These are phyloP conservation scores for Nannochloris sp. DNA, from an alignment of 139 green algal species.

Conservation along the genomic window DNA sequence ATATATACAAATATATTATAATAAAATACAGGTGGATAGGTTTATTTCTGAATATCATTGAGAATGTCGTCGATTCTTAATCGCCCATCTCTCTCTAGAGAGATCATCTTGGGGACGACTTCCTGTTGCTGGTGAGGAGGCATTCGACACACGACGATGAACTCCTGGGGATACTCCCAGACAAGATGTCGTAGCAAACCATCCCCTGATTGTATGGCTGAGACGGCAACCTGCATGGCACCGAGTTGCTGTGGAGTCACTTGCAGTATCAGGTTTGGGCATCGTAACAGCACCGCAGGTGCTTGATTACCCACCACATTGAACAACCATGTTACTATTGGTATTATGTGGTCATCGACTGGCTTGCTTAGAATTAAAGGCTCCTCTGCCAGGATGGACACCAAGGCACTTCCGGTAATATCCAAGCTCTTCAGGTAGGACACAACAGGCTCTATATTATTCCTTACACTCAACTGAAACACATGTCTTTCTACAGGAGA, in stretches of 20 bases:
- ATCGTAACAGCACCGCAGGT: not conserved
- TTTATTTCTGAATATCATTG: no score
- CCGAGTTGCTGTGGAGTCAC: not conserved
- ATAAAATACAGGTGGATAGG: no score
- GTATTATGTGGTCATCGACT: conserved; percentile 8
- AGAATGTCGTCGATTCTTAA: no score
- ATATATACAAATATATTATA: no score
- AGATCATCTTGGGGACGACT: no score
- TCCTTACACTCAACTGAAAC: conserved; percentile 12
- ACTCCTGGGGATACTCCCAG: no score
- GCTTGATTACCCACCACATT: not conserved
- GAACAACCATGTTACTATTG: not conserved
- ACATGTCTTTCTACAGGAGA: conserved; percentile 1
- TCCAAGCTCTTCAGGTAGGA: conserved; percentile 6
- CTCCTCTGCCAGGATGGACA: not conserved
- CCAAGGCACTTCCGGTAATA: not conserved
- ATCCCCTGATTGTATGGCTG: not conserved
- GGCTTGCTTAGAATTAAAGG: not conserved
- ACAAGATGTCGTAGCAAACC: not conserved
- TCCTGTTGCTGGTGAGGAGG: no score
- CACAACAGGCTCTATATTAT: conserved; percentile 15
- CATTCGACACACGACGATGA: no score
- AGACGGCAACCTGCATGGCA: not conserved
- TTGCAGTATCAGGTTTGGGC: conserved; percentile 2
- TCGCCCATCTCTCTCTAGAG: no score